phyloP scores from a whole-genome alignment of 2,329 filamentous ascomycete genomes.

The Cladosporium sp. region DNA sequence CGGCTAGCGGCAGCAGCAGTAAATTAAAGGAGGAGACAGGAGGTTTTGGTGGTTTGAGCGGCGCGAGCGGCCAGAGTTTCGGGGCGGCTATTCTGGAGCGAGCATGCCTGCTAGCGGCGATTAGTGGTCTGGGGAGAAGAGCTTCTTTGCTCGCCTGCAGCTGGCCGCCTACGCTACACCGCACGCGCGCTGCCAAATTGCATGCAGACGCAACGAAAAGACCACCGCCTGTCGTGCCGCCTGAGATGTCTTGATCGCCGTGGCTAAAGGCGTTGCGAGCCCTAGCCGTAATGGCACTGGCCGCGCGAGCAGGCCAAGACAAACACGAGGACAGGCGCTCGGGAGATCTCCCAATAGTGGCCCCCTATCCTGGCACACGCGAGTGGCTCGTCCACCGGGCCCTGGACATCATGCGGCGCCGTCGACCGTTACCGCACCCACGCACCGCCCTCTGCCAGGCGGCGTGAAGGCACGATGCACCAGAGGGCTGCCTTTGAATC shows the following conservation, averaged over 20 bases:
- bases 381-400: neutral
- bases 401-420: neutral
- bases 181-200: neutral
- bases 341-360: slow-evolving; percentile 9
- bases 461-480: neutral
- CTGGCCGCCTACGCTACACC: neutral
- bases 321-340: slow-evolving; percentile 7
- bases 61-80: slow-evolving; percentile 5
- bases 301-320: neutral
- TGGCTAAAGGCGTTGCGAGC: neutral
- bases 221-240: neutral
- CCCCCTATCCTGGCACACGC: neutral
- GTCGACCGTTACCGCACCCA: slow-evolving; percentile 9
- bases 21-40: slow-evolving; percentile 10
- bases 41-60: neutral
- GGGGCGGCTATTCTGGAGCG: neutral
- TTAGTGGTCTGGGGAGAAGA: slow-evolving; percentile 2
- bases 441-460: neutral
- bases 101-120: slow-evolving; percentile 1
- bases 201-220: neutral
- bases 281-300: neutral
- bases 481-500: neutral
- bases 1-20: slow-evolving; percentile 5
- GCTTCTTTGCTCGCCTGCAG: neutral
- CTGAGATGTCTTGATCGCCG: neutral